Conservation (phyloP, 1,284 basidiomycete genomes). For the Phaffia rhodozyma region DNA sequence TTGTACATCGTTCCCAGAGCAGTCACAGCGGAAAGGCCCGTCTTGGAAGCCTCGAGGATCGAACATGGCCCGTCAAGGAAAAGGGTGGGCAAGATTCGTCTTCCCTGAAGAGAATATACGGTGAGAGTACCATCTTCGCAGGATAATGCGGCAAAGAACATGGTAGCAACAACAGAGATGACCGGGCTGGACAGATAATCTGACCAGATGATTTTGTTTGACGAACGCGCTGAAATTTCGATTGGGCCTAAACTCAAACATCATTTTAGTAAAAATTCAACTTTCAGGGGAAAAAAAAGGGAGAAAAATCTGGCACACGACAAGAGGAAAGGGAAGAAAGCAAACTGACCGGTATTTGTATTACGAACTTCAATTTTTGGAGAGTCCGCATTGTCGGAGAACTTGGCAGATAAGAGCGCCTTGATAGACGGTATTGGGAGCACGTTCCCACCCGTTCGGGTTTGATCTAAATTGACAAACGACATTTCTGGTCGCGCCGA, state of each 20-base stretch:
- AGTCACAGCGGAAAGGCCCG: constrained; percentile 59
- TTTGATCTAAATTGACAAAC: constrained; percentile 21
- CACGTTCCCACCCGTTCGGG: constrained; percentile 34
- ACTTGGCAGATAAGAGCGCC: constrained; percentile 39
- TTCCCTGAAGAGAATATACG: constrained; percentile 65
- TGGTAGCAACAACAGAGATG: constrained; percentile 52
- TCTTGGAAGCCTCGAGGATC: constrained; percentile 51
- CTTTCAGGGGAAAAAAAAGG: no score
- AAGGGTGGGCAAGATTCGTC: constrained; percentile 59
- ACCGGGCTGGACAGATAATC: constrained; percentile 68
- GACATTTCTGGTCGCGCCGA: constrained; percentile 21
- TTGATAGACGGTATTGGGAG: constrained; percentile 43
- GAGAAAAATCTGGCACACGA: neutral
- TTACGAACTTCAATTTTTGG: constrained; percentile 63
- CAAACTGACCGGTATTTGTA: constrained; percentile 29
- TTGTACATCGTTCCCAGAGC: constrained; percentile 55
- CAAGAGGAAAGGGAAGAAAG: no score
- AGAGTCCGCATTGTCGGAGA: no score
- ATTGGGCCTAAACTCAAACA: constrained; percentile 40
- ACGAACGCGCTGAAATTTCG: constrained; percentile 54
- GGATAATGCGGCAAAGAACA: constrained; percentile 58
- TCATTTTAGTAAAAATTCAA: no score
- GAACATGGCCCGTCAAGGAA: constrained; percentile 58
- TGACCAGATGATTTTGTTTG: constrained; percentile 65
- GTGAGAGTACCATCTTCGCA: constrained; percentile 62